phyloP scores from a whole-genome alignment of 2,329 filamentous ascomycete genomes.

The Colletotrichum echinochloae region DNA sequence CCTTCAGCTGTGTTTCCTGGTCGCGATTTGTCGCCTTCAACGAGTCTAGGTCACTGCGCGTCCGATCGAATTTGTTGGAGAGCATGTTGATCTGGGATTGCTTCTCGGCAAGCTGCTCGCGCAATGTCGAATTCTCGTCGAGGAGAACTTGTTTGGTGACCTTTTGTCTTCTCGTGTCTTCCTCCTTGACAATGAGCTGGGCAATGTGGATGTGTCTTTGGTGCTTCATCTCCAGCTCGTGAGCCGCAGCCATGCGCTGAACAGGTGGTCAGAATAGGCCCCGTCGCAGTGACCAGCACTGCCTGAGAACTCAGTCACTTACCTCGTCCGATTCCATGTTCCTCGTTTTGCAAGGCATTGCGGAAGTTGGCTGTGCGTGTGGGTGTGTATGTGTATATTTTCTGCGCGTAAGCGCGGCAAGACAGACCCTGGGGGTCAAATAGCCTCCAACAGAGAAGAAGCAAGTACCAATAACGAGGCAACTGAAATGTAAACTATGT shows the following conservation, averaged over 20 bases:
- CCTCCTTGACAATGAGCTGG: conserved; percentile 78
- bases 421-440: not conserved
- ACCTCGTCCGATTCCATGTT: conserved; percentile 39
- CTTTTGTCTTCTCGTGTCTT: conserved; percentile 77
- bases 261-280: not conserved
- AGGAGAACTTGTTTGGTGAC: conserved; percentile 78
- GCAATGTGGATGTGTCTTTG: conserved; percentile 73
- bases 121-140: conserved; percentile 78
- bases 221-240: conserved; percentile 77
- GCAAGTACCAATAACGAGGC: not conserved
- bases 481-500: not conserved
- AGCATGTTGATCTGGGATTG: conserved; percentile 69
- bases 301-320: not conserved
- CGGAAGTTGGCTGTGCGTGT: not conserved
- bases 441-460: not conserved
- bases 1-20: conserved; percentile 62
- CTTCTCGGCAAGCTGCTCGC: conserved; percentile 70
- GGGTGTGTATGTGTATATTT: conserved; percentile 4
- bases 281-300: not conserved
- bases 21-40: conserved; percentile 56
- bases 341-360: conserved; percentile 39
- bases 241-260: conserved; percentile 60
- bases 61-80: conserved; percentile 53
- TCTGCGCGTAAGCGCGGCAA: conserved; percentile 32
- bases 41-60: conserved; percentile 57